Evolutionary conservation across 208 protist species (phyloP).

Genomic region (Leishmania braziliensis): DNA sequence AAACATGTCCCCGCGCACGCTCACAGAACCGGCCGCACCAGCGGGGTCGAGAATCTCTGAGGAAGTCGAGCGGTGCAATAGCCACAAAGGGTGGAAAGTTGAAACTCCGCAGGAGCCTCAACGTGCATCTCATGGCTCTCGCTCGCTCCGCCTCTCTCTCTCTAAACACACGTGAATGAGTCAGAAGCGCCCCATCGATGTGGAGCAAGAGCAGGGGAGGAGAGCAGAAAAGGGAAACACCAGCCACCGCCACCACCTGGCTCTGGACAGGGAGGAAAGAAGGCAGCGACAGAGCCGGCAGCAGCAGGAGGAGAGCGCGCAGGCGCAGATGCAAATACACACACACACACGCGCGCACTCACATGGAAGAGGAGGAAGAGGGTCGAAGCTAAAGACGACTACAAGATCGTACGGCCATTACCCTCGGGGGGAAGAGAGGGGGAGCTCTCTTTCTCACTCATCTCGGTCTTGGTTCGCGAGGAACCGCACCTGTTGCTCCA

Average conservation of each 20-base stretch:
- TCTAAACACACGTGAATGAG: not conserved
- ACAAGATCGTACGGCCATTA: not conserved
- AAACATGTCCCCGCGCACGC: not conserved
- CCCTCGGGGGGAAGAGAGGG: not conserved
- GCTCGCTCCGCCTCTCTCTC: not conserved
- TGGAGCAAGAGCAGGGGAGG: not conserved
- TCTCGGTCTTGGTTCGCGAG: not conserved
- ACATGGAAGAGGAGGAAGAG: not conserved
- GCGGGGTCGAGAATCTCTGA: not conserved
- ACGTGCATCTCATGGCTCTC: not conserved
- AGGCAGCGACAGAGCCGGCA: not conserved
- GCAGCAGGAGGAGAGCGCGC: not conserved
- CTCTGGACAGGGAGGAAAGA: not conserved
- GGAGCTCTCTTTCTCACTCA: not conserved
- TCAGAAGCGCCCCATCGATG: not conserved
- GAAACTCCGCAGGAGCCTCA: not conserved
- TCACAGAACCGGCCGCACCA: not conserved
- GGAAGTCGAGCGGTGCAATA: not conserved
- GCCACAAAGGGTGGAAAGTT: not conserved
- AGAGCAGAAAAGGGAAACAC: not conserved
- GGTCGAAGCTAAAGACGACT: not conserved
- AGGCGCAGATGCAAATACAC: not conserved
- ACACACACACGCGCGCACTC: not conserved
- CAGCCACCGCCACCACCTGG: not conserved
- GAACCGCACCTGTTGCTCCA: not conserved